Evolutionary conservation across 345 rosid species (phyloP).

Genomic region (Balakata baccata): DNA sequence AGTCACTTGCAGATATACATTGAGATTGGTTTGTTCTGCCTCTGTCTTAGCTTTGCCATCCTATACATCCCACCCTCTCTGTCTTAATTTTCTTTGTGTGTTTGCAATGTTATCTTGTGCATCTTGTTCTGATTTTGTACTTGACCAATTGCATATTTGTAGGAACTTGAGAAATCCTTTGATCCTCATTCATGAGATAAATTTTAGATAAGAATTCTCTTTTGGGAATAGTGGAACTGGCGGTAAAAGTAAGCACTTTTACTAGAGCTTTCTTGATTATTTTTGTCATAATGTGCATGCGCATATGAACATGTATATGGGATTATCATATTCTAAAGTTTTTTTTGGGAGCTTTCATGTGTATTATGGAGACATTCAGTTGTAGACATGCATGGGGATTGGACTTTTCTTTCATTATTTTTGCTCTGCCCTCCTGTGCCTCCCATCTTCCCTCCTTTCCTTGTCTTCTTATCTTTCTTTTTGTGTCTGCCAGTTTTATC

Average conservation of each 20-base stretch:
- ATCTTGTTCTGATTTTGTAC: background rate
- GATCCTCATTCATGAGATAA: slow-evolving; percentile 80
- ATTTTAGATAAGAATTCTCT: slow-evolving; percentile 68
- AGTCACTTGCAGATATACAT: background rate
- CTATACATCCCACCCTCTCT: too few species aligned
- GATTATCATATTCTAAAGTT: too few species aligned
- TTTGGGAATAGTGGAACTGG: slow-evolving; percentile 68
- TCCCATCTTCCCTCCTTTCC: too few species aligned
- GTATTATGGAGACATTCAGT: too few species aligned
- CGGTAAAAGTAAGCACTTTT: slow-evolving; percentile 48
- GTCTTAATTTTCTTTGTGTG: background rate
- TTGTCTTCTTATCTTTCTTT: too few species aligned
- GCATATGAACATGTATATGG: too few species aligned
- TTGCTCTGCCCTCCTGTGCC: too few species aligned
- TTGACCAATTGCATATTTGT: slow-evolving; percentile 25
- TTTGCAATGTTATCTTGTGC: background rate
- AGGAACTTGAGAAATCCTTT: slow-evolving; percentile 96
- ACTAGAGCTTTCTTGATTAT: background rate
- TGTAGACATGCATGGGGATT: too few species aligned
- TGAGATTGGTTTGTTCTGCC: background rate
- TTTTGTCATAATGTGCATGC: background rate
- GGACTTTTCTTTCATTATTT: too few species aligned
- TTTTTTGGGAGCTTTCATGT: too few species aligned
- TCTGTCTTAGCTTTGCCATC: too few species aligned
- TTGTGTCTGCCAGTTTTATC: too few species aligned